Percentiles rank a stretch among this genome's conserved stretches.
phyloP scores from a whole-genome alignment of 2,329 filamentous ascomycete genomes.

The Cercospora citrullina region DNA sequence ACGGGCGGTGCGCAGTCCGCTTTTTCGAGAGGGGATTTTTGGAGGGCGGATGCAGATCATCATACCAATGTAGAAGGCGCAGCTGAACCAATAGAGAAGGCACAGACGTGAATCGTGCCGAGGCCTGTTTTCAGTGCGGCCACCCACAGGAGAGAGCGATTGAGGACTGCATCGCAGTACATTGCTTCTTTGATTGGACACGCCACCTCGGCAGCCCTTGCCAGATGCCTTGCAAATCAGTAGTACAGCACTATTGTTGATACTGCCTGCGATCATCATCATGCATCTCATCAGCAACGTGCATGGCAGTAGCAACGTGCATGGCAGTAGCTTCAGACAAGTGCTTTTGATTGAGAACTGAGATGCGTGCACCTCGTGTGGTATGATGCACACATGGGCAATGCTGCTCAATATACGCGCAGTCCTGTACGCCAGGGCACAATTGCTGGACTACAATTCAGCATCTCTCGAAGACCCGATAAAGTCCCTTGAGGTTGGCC shows the following conservation, averaged over 20 bases:
- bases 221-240: not conserved
- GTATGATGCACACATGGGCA: not conserved
- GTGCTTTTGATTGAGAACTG: not conserved
- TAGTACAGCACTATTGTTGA: not conserved
- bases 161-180: not conserved
- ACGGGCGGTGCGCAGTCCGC: not conserved
- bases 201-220: conserved; percentile 6
- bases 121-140: not conserved
- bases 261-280: not conserved
- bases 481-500: conserved; percentile 44
- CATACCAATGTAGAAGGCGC: not conserved
- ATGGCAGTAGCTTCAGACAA: not conserved
- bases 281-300: not conserved
- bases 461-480: conserved; percentile 33
- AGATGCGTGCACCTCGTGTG: not conserved
- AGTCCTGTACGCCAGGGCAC: not conserved
- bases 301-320: not conserved
- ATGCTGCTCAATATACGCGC: not conserved
- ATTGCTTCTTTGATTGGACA: not conserved
- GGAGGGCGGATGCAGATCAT: not conserved
- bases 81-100: not conserved
- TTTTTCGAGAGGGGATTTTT: not conserved
- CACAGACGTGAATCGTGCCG: not conserved
- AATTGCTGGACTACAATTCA: conserved; percentile 9
- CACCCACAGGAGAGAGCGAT: not conserved